These are phyloP conservation scores for Lipomyces spencermartinsiae DNA, from an alignment of 805 yeast species.

Conservation along the genomic window DNA sequence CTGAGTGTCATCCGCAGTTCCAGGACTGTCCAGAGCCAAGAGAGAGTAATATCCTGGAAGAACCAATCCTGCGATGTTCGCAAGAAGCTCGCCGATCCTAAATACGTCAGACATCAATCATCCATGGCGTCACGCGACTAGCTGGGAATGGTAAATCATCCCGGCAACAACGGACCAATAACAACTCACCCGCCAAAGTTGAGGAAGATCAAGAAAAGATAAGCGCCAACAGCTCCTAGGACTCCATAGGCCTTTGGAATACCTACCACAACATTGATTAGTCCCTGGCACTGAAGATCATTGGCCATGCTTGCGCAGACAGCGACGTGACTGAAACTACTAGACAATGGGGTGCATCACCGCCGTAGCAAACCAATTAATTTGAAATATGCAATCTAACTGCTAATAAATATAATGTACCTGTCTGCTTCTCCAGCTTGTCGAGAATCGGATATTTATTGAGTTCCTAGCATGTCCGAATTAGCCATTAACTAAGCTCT, in stretches of 20 bases:
- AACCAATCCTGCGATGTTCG: constrained; percentile 89
- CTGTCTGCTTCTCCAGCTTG: constrained; percentile 46
- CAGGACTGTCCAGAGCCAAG: constrained; percentile 75
- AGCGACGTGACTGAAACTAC: background rate
- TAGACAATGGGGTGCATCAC: background rate
- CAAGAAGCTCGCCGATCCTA: constrained; percentile 82
- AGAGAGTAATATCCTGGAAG: constrained; percentile 90
- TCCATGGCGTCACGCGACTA: background rate
- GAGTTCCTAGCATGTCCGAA: constrained; percentile 42
- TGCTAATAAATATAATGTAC: constrained; percentile 27
- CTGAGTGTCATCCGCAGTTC: constrained; percentile 79
- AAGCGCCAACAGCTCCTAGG: constrained; percentile 65
- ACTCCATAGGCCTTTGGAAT: constrained; percentile 86
- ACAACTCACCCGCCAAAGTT: constrained; percentile 76
- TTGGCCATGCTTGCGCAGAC: background rate
- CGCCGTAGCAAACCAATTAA: background rate
- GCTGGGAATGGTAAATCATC: background rate
- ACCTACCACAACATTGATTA: constrained; percentile 31
- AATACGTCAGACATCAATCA: background rate
- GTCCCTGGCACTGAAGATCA: background rate
- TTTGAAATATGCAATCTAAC: background rate
- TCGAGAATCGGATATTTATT: constrained; percentile 45
- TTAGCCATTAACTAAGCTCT: background rate
- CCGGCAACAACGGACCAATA: background rate
- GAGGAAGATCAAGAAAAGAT: constrained; percentile 79